Evolutionary conservation across 495 filamentous ascomycete genomes (phyloP).

Genomic region (Penicillium lagena): DNA sequence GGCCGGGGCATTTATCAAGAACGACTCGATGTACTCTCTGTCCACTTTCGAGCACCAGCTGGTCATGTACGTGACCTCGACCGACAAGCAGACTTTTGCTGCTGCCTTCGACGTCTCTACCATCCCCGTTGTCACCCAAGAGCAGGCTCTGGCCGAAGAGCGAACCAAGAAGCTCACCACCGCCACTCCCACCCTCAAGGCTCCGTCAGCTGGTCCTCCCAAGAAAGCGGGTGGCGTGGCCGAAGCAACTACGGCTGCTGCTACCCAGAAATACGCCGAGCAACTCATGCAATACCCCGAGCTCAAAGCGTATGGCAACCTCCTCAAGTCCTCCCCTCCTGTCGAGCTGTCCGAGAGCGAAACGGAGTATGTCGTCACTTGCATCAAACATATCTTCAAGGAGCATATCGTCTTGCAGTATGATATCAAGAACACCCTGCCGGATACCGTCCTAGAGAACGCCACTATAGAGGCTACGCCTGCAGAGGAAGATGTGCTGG

Average conservation of each 20-base stretch:
- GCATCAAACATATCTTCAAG: conserved; percentile 96
- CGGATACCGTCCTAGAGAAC: conserved; percentile 82
- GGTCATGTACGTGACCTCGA: conserved; percentile 94
- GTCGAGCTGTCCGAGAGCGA: conserved; percentile 95
- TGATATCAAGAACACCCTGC: conserved; percentile 95
- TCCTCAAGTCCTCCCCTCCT: conserved; percentile 81
- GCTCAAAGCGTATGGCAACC: conserved; percentile 75
- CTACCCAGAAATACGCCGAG: conserved; percentile 79
- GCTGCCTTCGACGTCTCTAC: conserved; percentile 82
- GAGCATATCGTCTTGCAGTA: conserved; percentile 95
- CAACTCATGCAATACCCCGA: conserved; percentile 86
- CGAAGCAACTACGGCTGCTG: conserved; percentile 69
- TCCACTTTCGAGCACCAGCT: conserved; percentile 94
- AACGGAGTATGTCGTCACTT: conserved; percentile 92
- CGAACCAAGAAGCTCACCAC: conserved; percentile 91
- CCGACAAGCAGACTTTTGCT: conserved; percentile 76
- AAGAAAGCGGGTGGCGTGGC: conserved; percentile 64
- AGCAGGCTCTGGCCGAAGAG: conserved; percentile 96
- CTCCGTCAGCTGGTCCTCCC: conserved; percentile 75
- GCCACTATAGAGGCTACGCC: conserved; percentile 85
- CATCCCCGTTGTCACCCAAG: conserved; percentile 90
- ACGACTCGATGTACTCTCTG: conserved; percentile 84
- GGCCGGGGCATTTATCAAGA: conserved; percentile 81
- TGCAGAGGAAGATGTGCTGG: conserved; percentile 66
- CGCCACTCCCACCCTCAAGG: conserved; percentile 90